Evolutionary conservation across 345 rosid species (phyloP).

Genomic region (Corymbia maculata): DNA sequence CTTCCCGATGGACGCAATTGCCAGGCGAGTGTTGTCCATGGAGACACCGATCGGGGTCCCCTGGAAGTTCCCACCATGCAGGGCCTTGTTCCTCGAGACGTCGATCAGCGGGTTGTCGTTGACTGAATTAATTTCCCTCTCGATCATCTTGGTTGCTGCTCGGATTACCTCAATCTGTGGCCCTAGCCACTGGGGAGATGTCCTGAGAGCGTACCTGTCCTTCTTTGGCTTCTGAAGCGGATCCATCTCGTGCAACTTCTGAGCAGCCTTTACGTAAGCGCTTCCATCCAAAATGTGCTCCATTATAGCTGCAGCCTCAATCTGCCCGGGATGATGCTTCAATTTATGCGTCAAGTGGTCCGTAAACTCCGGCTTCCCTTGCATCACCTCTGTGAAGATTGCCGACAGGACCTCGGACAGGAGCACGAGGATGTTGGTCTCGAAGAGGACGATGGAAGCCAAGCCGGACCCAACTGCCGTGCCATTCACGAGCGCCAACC

Average conservation of each 20-base stretch:
- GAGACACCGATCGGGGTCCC: conserved; percentile 26
- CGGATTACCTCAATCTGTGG: conserved; percentile 16
- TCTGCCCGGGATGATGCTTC: conserved; percentile 29
- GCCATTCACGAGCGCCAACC: conserved; percentile 10
- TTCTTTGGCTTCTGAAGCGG: conserved; percentile 20
- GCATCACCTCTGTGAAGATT: conserved; percentile 16
- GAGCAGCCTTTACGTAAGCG: conserved; percentile 8
- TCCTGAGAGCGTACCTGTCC: conserved; percentile 18
- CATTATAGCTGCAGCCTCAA: conserved; percentile 24
- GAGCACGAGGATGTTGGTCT: conserved; percentile 8
- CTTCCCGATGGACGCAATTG: conserved; percentile 12
- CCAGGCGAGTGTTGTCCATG: conserved; percentile 19
- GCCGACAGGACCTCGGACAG: conserved; percentile 14
- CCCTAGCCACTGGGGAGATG: conserved; percentile 13
- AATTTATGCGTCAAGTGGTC: conserved; percentile 19
- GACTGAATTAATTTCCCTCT: conserved; percentile 21
- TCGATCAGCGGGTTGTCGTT: conserved; percentile 10
- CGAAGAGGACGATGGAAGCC: conserved; percentile 7
- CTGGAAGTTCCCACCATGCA: conserved; percentile 28
- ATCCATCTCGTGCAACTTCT: conserved; percentile 11
- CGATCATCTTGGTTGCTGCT: conserved; percentile 11
- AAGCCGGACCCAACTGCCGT: conserved; percentile 19
- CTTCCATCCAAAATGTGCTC: conserved; percentile 19
- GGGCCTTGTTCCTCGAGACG: conserved; percentile 14
- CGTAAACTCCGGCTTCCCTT: conserved; percentile 18